Percentiles rank a stretch among this genome's conserved stretches.
Evolutionary conservation across 2,329 filamentous ascomycete genomes (phyloP).

Genomic region (Torrubiella hemipterigena): DNA sequence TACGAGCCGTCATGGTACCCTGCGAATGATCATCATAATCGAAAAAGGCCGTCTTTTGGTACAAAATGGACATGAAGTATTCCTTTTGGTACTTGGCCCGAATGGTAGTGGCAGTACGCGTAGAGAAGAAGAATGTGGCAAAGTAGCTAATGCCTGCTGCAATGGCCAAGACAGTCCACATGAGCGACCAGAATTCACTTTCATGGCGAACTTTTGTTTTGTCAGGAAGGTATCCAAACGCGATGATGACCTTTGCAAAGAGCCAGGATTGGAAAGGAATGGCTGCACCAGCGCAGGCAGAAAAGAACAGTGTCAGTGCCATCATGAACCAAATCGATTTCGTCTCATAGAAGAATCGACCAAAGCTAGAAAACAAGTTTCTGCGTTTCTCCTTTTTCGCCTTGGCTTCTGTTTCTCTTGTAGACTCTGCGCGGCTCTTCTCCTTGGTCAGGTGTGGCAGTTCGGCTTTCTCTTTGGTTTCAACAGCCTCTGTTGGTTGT

Average conservation of each 20-base stretch:
- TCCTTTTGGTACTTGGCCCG: conserved; percentile 44
- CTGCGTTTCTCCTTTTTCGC: conserved; percentile 24
- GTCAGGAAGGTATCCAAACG: conserved; percentile 28
- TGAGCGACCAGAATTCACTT: conserved; percentile 51
- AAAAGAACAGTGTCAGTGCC: conserved; percentile 31
- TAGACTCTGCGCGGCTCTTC: conserved; percentile 31
- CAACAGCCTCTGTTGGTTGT: conserved; percentile 24
- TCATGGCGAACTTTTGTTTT: conserved; percentile 21
- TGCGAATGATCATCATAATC: conserved; percentile 47
- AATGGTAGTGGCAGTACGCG: conserved; percentile 32
- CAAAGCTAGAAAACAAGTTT: conserved; percentile 40
- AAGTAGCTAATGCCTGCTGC: conserved; percentile 42
- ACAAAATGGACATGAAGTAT: conserved; percentile 49
- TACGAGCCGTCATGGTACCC: conserved; percentile 45
- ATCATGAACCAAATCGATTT: conserved; percentile 37
- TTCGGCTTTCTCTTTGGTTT: conserved; percentile 26
- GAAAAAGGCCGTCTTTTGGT: conserved; percentile 48
- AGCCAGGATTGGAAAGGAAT: conserved; percentile 42
- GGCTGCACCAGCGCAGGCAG: conserved; percentile 29
- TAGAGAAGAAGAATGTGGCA: conserved; percentile 21
- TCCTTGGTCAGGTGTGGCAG: conserved; percentile 26
- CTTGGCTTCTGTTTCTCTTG: conserved; percentile 16
- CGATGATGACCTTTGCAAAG: conserved; percentile 39
- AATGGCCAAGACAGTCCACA: conserved; percentile 50
- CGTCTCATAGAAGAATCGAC: conserved; percentile 45